Evolutionary conservation across 306 rosid genomes (phyloP).

Genomic region (Boehmeria nivea): DNA sequence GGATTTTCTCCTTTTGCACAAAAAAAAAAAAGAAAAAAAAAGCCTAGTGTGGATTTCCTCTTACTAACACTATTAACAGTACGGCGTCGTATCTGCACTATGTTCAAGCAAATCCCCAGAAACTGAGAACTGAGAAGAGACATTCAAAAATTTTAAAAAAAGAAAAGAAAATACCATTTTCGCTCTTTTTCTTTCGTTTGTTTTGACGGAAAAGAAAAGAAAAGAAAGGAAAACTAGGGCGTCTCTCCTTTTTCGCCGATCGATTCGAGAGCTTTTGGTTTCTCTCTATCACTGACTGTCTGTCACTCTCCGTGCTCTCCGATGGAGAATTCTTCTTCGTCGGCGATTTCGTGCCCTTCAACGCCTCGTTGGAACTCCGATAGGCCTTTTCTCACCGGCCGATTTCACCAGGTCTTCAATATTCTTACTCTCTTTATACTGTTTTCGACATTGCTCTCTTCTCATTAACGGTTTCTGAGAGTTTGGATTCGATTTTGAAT

Average conservation of each 20-base stretch:
- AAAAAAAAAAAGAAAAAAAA: no score
- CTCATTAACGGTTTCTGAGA: not conserved
- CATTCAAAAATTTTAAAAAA: not conserved
- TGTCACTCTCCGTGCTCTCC: not conserved
- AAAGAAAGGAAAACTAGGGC: no score
- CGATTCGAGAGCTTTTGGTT: no score
- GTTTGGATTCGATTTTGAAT: conserved; percentile 1
- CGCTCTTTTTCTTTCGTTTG: not conserved
- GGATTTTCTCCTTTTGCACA: no score
- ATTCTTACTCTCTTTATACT: not conserved
- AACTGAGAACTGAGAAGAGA: not conserved
- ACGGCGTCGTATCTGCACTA: no score
- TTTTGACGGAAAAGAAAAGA: no score
- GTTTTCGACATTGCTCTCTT: not conserved
- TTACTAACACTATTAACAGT: no score
- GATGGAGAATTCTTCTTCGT: conserved; percentile 27
- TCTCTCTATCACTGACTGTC: not conserved
- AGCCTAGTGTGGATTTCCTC: no score
- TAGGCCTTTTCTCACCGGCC: conserved; percentile 55
- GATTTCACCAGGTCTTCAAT: conserved; percentile 42
- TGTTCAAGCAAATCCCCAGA: no score
- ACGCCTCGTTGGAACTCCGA: conserved; percentile 55
- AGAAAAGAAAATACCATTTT: not conserved
- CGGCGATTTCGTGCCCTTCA: conserved; percentile 26
- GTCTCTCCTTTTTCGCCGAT: no score